Base-by-base conservation (phyloP, 2,329 filamentous ascomycete genomes). In the Fonsecaea nubica region DNA sequence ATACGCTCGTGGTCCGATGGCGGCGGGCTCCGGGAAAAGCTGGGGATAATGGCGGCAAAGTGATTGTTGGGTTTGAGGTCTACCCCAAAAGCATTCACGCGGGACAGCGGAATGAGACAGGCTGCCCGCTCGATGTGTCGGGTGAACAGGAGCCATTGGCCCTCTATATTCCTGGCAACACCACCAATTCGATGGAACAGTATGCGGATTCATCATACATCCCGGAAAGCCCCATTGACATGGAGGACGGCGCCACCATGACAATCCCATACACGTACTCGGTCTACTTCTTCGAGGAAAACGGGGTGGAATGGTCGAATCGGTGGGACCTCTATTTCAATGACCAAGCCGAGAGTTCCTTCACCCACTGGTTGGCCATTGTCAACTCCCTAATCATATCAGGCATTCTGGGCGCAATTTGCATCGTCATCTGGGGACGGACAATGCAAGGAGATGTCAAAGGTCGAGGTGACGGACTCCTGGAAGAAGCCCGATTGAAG, bases 261-360 rank as follows among this genome's bases (percentile, higher is more conserved):
- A 88, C 85, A 1, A 89, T 96, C 59, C 92, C 92, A 0, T 96
- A 93, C 78, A 91, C 92, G 0, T 97, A 96, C 79, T 94, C 92
- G 2, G 90, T 96, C 13, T 96, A 95, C 78, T 97, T 93, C 80
- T 89, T 92, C 59, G 91, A 96, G 76, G 92, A 96, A 68, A 86
- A 89, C 50, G 87, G 85, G 21, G 82, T 96, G 58, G 92, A 95
- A 70, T 97, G 93, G 93, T 83, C 84, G 64, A 92, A 89, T 72
- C 87, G 92, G 62, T 97, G 93, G 92, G 91, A 96, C 74, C 81
- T 94, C 62, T 96, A 96, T 78, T 96, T 96, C 79, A 91, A 90
- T 66, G 93, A 94, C 76, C 91, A 95, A 75, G 90, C 92, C 65
- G 91, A 94, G 71, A 91, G 90, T 54, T 89, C 87, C 32, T 89